Percentiles rank a stretch among this genome's conserved stretches.
Conservation (phyloP, 2,329 filamentous ascomycete species). For the Nemania sp. region DNA sequence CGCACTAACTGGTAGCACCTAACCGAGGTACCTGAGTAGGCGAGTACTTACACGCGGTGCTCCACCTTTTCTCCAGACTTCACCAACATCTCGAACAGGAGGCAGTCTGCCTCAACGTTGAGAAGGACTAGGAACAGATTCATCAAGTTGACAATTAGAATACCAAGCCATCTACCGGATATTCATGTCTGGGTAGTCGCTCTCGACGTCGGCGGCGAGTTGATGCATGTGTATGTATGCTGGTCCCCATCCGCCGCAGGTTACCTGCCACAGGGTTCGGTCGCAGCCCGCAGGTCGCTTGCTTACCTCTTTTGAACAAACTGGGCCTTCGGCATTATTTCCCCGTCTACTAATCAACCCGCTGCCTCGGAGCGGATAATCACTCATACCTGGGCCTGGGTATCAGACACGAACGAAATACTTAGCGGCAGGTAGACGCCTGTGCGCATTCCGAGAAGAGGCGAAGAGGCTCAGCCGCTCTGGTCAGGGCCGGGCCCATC, state of each 20-base stretch:
- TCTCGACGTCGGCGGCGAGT: conserved; percentile 1
- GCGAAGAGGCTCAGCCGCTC: conserved; percentile 18
- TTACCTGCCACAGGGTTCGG: conserved; percentile 18
- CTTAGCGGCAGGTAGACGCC: background rate
- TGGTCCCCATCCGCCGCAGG: conserved; percentile 18
- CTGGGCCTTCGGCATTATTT: conserved; percentile 10
- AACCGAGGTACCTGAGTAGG: background rate
- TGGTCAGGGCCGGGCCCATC: background rate
- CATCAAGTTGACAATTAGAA: conserved; percentile 1
- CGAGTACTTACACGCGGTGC: background rate
- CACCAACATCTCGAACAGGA: background rate
- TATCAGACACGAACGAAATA: background rate
- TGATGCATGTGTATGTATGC: conserved; percentile 25
- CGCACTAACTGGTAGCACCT: background rate
- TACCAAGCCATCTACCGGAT: conserved; percentile 1
- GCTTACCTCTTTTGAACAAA: conserved; percentile 2
- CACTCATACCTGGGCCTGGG: conserved; percentile 4
- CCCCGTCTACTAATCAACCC: conserved; percentile 23
- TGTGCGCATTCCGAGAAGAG: conserved; percentile 11
- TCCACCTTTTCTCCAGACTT: background rate
- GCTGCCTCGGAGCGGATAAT: conserved; percentile 18
- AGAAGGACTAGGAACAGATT: background rate
- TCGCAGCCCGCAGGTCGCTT: conserved; percentile 26
- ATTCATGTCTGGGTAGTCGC: conserved; percentile 8
- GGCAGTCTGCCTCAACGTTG: background rate